These are phyloP conservation scores for Tilletia walkeri DNA, from an alignment of 1,284 basidiomycete genomes.

Conservation along the genomic window DNA sequence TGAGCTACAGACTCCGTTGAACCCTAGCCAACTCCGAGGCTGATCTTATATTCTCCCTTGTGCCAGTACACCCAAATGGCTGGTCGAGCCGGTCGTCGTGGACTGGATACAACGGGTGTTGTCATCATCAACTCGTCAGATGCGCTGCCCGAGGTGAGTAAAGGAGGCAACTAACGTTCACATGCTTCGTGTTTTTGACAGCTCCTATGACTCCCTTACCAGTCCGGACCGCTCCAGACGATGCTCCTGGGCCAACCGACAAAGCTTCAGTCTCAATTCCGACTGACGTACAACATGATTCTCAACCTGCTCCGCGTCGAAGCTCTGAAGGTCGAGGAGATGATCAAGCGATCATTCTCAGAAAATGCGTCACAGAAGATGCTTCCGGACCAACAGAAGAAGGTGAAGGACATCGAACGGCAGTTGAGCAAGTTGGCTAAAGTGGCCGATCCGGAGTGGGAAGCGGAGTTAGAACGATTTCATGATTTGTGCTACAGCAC, in stretches of 20 bases:
- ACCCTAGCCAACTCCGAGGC: neutral
- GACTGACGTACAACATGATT: constrained; percentile 99
- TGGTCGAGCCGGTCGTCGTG: constrained; percentile 91
- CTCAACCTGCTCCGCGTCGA: constrained; percentile 94
- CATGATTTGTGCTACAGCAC: constrained; percentile 75
- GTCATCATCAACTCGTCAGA: constrained; percentile 81
- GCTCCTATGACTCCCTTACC: neutral
- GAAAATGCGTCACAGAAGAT: constrained; percentile 92
- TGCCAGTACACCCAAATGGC: constrained; percentile 99
- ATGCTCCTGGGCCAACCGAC: constrained; percentile 93
- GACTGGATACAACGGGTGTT: constrained; percentile 90
- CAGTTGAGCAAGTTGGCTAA: constrained; percentile 67
- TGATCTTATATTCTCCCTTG: constrained; percentile 63
- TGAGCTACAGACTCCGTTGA: constrained; percentile 28
- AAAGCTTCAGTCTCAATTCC: constrained; percentile 93
- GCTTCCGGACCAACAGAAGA: constrained; percentile 86
- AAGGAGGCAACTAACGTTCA: neutral
- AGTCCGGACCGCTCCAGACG: constrained; percentile 73
- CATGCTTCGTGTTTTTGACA: too few relatives aligned
- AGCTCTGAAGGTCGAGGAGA: constrained; percentile 93
- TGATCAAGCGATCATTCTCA: constrained; percentile 99
- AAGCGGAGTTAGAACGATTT: constrained; percentile 69
- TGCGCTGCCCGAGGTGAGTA: constrained; percentile 76
- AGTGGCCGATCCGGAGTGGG: constrained; percentile 61
- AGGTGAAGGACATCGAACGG: constrained; percentile 69